Evolutionary conservation across 2,329 filamentous ascomycete species (phyloP), one percentile per base, ranked within the genome.

Genomic region (Cercospora sp.): DNA sequence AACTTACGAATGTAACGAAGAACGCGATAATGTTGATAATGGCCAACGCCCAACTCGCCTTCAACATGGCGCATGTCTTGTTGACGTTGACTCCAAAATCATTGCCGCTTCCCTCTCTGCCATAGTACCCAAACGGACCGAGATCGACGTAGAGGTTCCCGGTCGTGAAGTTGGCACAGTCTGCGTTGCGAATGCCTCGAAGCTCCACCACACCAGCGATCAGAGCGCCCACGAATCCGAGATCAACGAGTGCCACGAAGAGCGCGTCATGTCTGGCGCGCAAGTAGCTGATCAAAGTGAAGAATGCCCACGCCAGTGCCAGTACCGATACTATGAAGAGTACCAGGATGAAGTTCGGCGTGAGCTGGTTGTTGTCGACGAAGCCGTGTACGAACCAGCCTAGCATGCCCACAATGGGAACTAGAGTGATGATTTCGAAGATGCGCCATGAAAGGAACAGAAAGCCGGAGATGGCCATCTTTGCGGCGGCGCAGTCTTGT

Each of bases 11-110:
- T 3, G 92, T 95, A 76, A 90, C 83, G 78, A 90, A 89, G 82
- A 97, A 97, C 78, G 94, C 90, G 71, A 95, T 82, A 72, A 84
- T 83, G 79, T 95, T 92, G 86, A 97, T 96, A 79, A 98, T 97
- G 60, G 88, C 93, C 73, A 97, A 89, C 2, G 93, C 94, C 81
- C 93, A 98, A 73, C 85, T 86, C 0, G 94, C 91, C 86, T 97
- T 98, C 76, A 97, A 87, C 92, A 97, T 95, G 60, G 90, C 87
- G 81, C 94, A 98, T 5, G 88, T 88, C 84, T 94, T 94, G 80
- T 92, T 85, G 42, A 89, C 79, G 63, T 85, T 79, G 48, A 68
- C 20, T 23, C 63, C 64, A n/a, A 60, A 60, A 8, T 75, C 75
- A 65, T 80, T 84, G 40, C 86, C 79, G 36, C 62, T 64, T 31